Evolutionary conservation across 345 rosid genomes (phyloP), one percentile per base, ranked within the genome.

Genomic region (Dipteronia sinensis): DNA sequence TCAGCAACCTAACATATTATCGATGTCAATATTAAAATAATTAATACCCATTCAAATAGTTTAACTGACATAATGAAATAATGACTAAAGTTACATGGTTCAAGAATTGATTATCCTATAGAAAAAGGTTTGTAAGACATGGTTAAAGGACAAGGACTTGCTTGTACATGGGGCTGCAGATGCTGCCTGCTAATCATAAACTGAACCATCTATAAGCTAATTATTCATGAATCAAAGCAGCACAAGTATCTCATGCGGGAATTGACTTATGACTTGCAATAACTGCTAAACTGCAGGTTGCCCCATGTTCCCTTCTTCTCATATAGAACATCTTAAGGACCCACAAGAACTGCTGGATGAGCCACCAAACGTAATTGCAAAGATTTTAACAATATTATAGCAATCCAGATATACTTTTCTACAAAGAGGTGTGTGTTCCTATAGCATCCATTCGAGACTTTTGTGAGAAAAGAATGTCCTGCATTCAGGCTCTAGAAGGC

Each of bases 1-100:
- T 96, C 98, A 81, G 99, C 96, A 83, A 96, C 72, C 97, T 92
- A 89, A 67, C 63, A 77, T 8, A 76, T 58, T 58, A 29, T 76
- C 10, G 47, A 46, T 46, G 40, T 38, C 76, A 74, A 9, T 40
- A 69, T 20, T 22, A 12, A 59, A 63, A 34, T 38, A 63, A 56
- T n/a, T 68, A 72, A 6, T 3, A 61, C 64, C 15, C 13, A 62
- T 7, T 42, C 53, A 66, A 44, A 20, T 31, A 20, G 65, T 23
- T 23, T 63, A 51, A 76, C 11, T 31, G 44, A 25, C 15, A n/a
- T 8, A 13, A 51, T 25, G 44, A 63, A 31, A 63, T 22, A 17
- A 49, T 6, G 59, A 59, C 12, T 65, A 67, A 15, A 68, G 25
- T 34, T 22, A 11, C 62, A 77, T 19, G 20, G 38, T 9, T 53